Base-by-base conservation (phyloP, 1,284 basidiomycete genomes). In the Testicularia cyperi region DNA sequence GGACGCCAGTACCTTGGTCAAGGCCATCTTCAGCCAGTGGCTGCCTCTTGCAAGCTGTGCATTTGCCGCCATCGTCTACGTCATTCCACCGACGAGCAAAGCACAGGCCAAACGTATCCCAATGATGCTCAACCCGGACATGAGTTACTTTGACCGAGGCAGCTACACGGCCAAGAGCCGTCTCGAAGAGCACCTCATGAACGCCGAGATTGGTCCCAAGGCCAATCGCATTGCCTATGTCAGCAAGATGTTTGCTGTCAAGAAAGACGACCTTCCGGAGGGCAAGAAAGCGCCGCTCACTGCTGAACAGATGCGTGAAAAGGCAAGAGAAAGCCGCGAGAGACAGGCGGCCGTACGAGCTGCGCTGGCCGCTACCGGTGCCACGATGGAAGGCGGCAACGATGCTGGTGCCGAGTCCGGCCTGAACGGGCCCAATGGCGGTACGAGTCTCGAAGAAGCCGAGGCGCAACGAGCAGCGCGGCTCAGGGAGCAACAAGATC, bases 201-300 rank as follows among this genome's bases (percentile, higher is more conserved):
- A 48, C 14, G 66, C 72, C 16, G 51, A 60, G 28, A 39, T 65
- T 10, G 62, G 61, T 6, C 41, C 47, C 13, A 67, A 65, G 27
- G 57, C 66, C 6, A 45, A 51, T n/a, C 40, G 57, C 7, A 69
- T 83, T 3, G 81, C 82, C 4, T 95, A 94, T 76, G 88, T 98
- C 42, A 95, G 90, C 81, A 98, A 98, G 78, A 98, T 98, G 94
- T 97, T 98, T 77, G 92, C 92, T 0, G 86, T 97, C 2, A 80
- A 84, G 18, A 80, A 79, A 15, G 84, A 83, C 42, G 88, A 94
- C 36, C 79, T 98, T 23, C 94, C 94, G 0, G 87, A 92, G 87
- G 54, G 63, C n/a, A 65, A 68, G 42, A 62, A 63, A 25, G 64
- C 65, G 19, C 68, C 70, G 27, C 73, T 91, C 43, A 90, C 87